Evolutionary conservation across 257 asterid genomes (phyloP).

Genomic region (Nyctanthes arbortristis): DNA sequence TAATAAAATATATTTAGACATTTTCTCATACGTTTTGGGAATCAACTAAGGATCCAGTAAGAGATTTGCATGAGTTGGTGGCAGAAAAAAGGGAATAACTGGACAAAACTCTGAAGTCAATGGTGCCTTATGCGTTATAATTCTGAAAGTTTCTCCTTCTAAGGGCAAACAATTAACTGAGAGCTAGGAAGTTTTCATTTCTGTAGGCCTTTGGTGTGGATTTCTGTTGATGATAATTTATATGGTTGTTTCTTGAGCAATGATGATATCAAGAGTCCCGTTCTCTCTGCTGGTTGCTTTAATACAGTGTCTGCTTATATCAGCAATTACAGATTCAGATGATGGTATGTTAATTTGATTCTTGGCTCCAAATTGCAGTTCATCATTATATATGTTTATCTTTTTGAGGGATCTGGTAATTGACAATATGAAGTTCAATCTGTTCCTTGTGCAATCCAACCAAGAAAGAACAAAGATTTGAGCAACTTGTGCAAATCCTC

Average conservation of each 20-base stretch:
- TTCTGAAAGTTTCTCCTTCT: not conserved
- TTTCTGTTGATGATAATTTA: slow-evolving; percentile 1
- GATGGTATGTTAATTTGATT: slow-evolving; percentile 48
- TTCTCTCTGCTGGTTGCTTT: slow-evolving; percentile 39
- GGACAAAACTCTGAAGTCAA: not conserved
- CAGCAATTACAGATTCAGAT: slow-evolving; percentile 47
- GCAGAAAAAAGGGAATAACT: not conserved
- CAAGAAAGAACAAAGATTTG: not conserved
- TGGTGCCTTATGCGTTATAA: not conserved
- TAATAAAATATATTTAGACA: not conserved
- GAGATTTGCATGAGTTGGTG: not conserved
- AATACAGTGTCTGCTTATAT: slow-evolving; percentile 32
- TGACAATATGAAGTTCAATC: not conserved
- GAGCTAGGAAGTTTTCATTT: not conserved
- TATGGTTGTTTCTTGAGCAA: slow-evolving; percentile 10
- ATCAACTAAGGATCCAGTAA: not conserved
- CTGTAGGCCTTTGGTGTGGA: slow-evolving; percentile 1
- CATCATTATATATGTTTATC: not conserved
- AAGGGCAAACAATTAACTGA: not conserved
- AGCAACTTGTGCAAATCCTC: not conserved
- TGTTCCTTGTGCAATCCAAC: not conserved
- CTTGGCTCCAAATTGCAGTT: not conserved
- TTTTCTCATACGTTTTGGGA: not conserved
- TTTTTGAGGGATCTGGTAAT: not conserved
- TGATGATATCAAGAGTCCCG: slow-evolving; percentile 39